These are phyloP conservation scores for Bipolaris sorokiniana DNA, from an alignment of 2,329 filamentous ascomycete species.

Conservation along the genomic window DNA sequence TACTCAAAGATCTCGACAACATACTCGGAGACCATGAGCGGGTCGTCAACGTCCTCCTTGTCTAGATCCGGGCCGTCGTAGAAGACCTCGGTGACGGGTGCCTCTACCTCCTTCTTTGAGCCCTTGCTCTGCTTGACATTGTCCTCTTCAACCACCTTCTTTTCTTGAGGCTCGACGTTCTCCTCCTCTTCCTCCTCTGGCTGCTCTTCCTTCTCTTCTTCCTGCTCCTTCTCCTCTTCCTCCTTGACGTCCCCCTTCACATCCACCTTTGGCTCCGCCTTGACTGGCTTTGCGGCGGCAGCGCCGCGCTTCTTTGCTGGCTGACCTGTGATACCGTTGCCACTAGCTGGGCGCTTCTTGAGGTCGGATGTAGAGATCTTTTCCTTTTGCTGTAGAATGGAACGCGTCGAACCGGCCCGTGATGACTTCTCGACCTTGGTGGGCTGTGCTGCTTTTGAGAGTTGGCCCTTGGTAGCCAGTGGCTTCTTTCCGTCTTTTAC, in stretches of 20 bases:
- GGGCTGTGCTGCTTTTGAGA: conserved; percentile 79
- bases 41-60: conserved; percentile 86
- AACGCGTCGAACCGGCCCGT: conserved; percentile 65
- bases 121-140: conserved; percentile 29
- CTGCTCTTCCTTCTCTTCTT: conserved; percentile 57
- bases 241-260: conserved; percentile 59
- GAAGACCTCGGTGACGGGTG: conserved; percentile 34
- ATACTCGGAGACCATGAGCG: conserved; percentile 97
- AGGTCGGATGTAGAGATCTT: conserved; percentile 68
- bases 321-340: conserved; percentile 69
- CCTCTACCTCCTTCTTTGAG: conserved; percentile 26
- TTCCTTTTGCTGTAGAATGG: conserved; percentile 70
- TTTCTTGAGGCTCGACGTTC: conserved; percentile 61
- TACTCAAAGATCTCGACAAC: conserved; percentile 98
- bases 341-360: conserved; percentile 79
- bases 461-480: conserved; percentile 65
- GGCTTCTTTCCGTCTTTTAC: conserved; percentile 73
- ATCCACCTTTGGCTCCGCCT: conserved; percentile 61
- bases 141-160: conserved; percentile 33
- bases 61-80: conserved; percentile 68
- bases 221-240: conserved; percentile 62
- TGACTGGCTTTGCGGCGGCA: conserved; percentile 58
- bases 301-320: conserved; percentile 73
- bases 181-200: conserved; percentile 58
- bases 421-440: conserved; percentile 80